Evolutionary conservation across 345 rosid genomes (phyloP), one percentile per base, ranked within the genome.

Genomic region (Aethionema arabicum): DNA sequence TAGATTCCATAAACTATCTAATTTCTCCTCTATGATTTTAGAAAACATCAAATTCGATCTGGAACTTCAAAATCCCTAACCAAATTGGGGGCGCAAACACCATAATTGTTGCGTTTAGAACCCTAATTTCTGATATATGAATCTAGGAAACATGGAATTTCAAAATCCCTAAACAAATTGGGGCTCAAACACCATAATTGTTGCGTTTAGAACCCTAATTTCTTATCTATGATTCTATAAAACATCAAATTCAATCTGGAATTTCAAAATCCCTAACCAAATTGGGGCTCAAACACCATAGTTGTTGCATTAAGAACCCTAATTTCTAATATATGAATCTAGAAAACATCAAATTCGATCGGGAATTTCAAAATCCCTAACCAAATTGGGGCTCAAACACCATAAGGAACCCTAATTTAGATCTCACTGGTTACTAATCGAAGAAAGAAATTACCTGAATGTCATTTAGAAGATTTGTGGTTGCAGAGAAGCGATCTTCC

Each of bases 401-500:
- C 27, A 21, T 21, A 21, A 21, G 27, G 27, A 21, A 11, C 47
- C 12, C 47, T 27, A 33, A 29, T 13, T 32, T 11, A 21, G 21
- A 32, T 42, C 5, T 14, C 31, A 2, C 3, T 11, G 14, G 4
- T 13, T 5, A 48, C n/a, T 44, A 52, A 53, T 6, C 12, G 27
- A 70, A 32, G 16, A 7, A 48, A 72, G 8, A 10, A 42, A 11
- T 4, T 77, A 91, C 98, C 91, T 86, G 87, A 44, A 81, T 86
- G 52, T 68, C 58, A 59, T 88, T 85, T 54, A 73, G 80, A 66
- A 83, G 58, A 63, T 70, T 68, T 40, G 79, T 66, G 11, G 59
- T 44, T 29, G 95, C 88, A 52, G 96, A 89, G 81, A 73, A 85
- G 0, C 98, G 90, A 78, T 92, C 98, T 63, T 92, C 98, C 95